Percentiles rank a stretch among this genome's conserved stretches.
phyloP scores from a whole-genome alignment of 2,329 filamentous ascomycete genomes.

The Exophiala mesophila region DNA sequence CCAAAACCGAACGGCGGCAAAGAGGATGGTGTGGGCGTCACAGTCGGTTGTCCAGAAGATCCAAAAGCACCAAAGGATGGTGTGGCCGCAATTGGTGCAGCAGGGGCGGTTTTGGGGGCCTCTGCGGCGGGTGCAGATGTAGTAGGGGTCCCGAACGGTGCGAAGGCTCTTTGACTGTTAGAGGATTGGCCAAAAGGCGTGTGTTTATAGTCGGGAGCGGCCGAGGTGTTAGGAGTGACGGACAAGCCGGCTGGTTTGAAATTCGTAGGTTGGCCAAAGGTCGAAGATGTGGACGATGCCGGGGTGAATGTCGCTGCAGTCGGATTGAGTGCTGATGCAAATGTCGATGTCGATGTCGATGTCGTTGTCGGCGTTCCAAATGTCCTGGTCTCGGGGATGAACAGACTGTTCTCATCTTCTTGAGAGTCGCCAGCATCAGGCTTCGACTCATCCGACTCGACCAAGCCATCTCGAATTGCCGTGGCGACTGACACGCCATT shows the following conservation, averaged over 20 bases:
- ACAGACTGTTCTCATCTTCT: constrained; percentile 31
- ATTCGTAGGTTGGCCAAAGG: constrained; percentile 15
- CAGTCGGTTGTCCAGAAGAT: neutral
- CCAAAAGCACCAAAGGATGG: constrained; percentile 11
- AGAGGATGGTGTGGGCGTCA: too few species aligned
- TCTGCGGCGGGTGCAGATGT: neutral
- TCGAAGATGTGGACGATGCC: constrained; percentile 10
- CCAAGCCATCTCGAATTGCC: constrained; percentile 46
- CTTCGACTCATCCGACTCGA: constrained; percentile 37
- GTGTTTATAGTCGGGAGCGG: neutral
- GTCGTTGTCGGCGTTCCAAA: neutral
- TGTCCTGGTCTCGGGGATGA: constrained; percentile 20
- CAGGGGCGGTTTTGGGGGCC: too few species aligned
- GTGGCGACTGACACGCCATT: constrained; percentile 51
- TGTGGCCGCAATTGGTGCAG: too few species aligned
- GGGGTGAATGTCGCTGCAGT: constrained; percentile 18
- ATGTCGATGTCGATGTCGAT: constrained; percentile 7
- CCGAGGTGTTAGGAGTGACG: neutral
- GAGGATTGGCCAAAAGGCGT: constrained; percentile 11
- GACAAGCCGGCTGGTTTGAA: constrained; percentile 20
- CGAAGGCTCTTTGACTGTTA: neutral
- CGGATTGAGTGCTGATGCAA: constrained; percentile 12
- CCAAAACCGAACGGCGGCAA: too few species aligned
- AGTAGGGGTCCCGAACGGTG: neutral
- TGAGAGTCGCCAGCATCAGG: constrained; percentile 34